A percentile compares a stretch with the other conserved stretches of the same genome.
phyloP scores from a whole-genome alignment of 768 basidiomycete genomes.

The Tulasnella sp. region DNA sequence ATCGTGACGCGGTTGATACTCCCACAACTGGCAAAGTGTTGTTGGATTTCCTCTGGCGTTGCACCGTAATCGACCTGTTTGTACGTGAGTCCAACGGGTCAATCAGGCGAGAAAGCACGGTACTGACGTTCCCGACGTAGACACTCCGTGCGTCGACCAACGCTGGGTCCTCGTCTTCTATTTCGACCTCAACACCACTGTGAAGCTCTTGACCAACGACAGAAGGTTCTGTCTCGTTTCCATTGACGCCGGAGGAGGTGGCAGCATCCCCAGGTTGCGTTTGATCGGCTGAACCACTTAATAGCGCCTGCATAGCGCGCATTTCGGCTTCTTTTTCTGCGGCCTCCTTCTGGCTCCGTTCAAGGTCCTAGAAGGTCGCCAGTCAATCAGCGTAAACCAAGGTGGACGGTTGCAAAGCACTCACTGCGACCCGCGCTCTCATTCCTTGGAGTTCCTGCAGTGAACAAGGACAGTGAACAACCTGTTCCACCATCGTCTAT shows the following conservation, averaged over 20 bases:
- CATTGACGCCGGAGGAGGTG: conserved; percentile 38
- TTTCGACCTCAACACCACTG: conserved; percentile 30
- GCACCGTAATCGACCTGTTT: conserved; percentile 89
- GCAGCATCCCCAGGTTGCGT: conserved; percentile 14
- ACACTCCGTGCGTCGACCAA: conserved; percentile 75
- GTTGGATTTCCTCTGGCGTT: conserved; percentile 96
- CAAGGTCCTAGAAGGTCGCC: background rate
- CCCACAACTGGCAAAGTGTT: conserved; percentile 93
- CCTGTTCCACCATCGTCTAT: background rate
- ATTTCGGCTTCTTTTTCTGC: conserved; percentile 12
- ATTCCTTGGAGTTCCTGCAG: conserved; percentile 13
- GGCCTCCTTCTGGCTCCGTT: background rate
- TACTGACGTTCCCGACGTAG: conserved; percentile 88
- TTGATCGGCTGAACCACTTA: conserved; percentile 6
- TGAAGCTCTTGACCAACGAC: background rate
- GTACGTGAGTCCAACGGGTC: background rate
- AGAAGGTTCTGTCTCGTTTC: conserved; percentile 30
- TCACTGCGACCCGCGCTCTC: conserved; percentile 8
- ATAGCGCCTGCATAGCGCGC: conserved; percentile 7
- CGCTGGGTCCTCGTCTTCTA: conserved; percentile 71
- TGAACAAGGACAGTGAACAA: background rate
- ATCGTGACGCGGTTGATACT: conserved; percentile 98
- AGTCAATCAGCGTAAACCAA: background rate
- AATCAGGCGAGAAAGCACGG: background rate
- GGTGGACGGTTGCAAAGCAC: background rate